Evolutionary conservation across 2,329 filamentous ascomycete species (phyloP).

Genomic region (Cercospora zeae-maydis): DNA sequence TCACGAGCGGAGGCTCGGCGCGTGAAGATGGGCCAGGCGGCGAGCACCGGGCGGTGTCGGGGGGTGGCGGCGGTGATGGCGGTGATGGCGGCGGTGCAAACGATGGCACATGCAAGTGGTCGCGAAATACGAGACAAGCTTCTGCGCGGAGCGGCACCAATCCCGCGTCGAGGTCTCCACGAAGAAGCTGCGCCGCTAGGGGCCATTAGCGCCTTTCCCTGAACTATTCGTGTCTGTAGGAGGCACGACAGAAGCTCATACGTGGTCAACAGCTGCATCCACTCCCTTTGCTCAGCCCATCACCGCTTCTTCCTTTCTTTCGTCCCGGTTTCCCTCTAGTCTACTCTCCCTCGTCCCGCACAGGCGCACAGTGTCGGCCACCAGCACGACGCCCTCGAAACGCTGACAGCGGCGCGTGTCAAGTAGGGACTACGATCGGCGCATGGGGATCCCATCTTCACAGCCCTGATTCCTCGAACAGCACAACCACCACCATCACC

Average conservation of each 20-base stretch:
- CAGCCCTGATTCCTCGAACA: not conserved
- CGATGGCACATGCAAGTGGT: not conserved
- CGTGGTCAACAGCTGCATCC: not conserved
- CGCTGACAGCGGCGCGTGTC: not conserved
- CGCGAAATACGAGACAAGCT: not conserved
- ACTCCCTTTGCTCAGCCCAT: not conserved
- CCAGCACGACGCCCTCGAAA: slow-evolving; percentile 1
- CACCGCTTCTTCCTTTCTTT: not conserved
- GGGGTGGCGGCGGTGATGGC: not conserved
- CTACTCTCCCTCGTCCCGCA: not conserved
- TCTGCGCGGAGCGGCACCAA: not conserved
- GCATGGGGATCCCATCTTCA: slow-evolving; percentile 1
- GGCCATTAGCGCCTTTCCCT: not conserved
- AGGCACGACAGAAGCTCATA: not conserved
- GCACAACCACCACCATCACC: not conserved
- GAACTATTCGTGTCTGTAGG: not conserved
- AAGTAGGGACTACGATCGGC: not conserved
- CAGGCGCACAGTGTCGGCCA: not conserved
- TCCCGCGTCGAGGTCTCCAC: not conserved
- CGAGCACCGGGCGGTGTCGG: not conserved
- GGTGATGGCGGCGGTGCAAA: not conserved
- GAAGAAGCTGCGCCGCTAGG: not conserved
- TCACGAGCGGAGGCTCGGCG: not conserved
- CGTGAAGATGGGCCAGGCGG: not conserved
- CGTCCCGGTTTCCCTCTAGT: not conserved